Conservation (phyloP, 2,329 filamentous ascomycete genomes). For the Alternaria tenuissima region DNA sequence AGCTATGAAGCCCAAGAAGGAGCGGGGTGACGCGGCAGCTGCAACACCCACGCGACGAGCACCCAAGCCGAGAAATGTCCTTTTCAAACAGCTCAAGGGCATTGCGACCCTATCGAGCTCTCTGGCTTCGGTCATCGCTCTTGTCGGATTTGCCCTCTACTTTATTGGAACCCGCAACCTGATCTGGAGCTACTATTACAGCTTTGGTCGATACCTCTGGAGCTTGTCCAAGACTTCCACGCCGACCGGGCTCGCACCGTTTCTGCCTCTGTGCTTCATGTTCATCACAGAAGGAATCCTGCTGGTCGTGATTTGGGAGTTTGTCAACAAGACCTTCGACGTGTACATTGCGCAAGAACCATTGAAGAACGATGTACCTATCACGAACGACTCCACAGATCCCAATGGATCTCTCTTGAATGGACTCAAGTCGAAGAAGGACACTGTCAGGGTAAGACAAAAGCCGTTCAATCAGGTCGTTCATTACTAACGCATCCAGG, state of each 20-base stretch:
- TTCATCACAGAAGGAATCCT: conserved; percentile 66
- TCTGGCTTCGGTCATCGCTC: conserved; percentile 60
- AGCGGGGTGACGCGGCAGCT: conserved; percentile 21
- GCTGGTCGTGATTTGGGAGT: conserved; percentile 77
- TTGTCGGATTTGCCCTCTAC: conserved; percentile 36
- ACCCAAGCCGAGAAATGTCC: conserved; percentile 29
- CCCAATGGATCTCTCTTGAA: conserved; percentile 89
- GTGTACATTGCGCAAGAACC: conserved; percentile 82
- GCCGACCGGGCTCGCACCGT: conserved; percentile 65
- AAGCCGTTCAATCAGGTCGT: neutral
- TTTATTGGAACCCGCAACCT: conserved; percentile 38
- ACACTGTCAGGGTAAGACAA: conserved; percentile 71
- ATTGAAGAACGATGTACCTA: conserved; percentile 81
- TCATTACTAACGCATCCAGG: conserved; percentile 52
- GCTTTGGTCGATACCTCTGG: conserved; percentile 75
- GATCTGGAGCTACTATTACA: conserved; percentile 65
- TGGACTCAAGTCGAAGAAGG: conserved; percentile 83
- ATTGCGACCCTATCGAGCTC: conserved; percentile 28
- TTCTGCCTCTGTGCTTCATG: conserved; percentile 64
- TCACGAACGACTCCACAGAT: conserved; percentile 86
- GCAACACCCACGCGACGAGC: conserved; percentile 12
- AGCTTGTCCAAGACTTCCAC: conserved; percentile 73
- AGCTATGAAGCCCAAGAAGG: conserved; percentile 35
- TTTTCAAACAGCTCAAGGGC: conserved; percentile 26
- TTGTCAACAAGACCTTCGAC: conserved; percentile 79